Percentiles rank a stretch among this genome's conserved stretches.
These are phyloP conservation scores for Penicillium sp. DNA, from an alignment of 2,329 filamentous ascomycete species.

Conservation along the genomic window DNA sequence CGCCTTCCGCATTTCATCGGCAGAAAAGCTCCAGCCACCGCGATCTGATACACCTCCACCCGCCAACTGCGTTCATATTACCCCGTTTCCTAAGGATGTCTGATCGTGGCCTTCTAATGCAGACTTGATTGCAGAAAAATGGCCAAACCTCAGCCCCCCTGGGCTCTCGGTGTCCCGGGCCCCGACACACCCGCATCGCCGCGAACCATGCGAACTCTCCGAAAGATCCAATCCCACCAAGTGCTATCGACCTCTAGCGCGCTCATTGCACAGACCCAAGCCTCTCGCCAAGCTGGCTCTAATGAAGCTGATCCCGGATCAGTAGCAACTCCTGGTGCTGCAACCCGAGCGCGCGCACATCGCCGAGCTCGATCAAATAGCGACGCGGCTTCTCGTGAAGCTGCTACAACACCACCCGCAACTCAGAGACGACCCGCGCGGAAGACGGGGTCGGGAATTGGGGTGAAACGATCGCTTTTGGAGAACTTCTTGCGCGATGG, in stretches of 20 bases:
- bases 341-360: slow-evolving; percentile 29
- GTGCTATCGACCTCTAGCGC: slow-evolving; percentile 62
- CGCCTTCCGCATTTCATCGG: slow-evolving; percentile 25
- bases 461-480: slow-evolving; percentile 54
- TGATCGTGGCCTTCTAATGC: slow-evolving; percentile 8
- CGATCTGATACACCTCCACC: slow-evolving; percentile 8
- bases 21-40: slow-evolving; percentile 29
- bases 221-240: slow-evolving; percentile 75
- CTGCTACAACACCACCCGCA: slow-evolving; percentile 19
- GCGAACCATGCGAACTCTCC: slow-evolving; percentile 65
- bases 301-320: slow-evolving; percentile 24
- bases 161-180: slow-evolving; percentile 26
- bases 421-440: slow-evolving; percentile 39
- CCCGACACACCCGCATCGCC: slow-evolving; percentile 54
- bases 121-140: slow-evolving; percentile 17
- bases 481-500: slow-evolving; percentile 79
- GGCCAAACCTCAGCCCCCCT: slow-evolving; percentile 24
- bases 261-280: slow-evolving; percentile 56
- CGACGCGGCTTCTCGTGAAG: slow-evolving; percentile 57
- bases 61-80: background rate
- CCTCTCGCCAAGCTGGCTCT: slow-evolving; percentile 23
- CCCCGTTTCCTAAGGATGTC: slow-evolving; percentile 8
- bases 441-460: slow-evolving; percentile 48
- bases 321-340: slow-evolving; percentile 26
- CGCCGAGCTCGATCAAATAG: slow-evolving; percentile 70